Percentiles rank a stretch among this genome's conserved stretches.
Conservation (phyloP, 306 rosid species). For the Vigna mungo region DNA sequence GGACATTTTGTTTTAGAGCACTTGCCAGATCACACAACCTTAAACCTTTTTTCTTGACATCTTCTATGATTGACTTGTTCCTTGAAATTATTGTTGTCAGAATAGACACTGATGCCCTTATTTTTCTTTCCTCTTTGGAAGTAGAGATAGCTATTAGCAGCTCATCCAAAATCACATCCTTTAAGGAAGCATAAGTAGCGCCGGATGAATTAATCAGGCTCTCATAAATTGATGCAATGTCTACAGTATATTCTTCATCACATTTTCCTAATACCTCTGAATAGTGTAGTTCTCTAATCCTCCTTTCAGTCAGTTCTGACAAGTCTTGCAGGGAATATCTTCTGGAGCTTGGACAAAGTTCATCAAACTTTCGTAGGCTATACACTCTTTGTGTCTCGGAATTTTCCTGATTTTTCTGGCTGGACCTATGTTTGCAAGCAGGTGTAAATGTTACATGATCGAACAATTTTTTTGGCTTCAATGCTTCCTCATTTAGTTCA, state of each 20-base stretch:
- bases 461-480: slow-evolving; percentile 49
- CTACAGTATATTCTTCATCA: slow-evolving; percentile 59
- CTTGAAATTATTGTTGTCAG: slow-evolving; percentile 67
- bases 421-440: slow-evolving; percentile 41
- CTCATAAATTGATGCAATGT: slow-evolving; percentile 67
- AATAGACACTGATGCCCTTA: slow-evolving; percentile 70
- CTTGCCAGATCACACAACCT: slow-evolving; percentile 72
- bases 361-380: slow-evolving; percentile 47
- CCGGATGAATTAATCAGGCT: slow-evolving; percentile 62
- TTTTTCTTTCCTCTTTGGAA: slow-evolving; percentile 71
- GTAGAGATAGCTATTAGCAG: slow-evolving; percentile 68
- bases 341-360: slow-evolving; percentile 50
- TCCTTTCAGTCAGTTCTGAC: slow-evolving; percentile 48
- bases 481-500: slow-evolving; percentile 47
- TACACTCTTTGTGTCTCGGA: slow-evolving; percentile 40
- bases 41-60: slow-evolving; percentile 79
- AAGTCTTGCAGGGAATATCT: slow-evolving; percentile 54
- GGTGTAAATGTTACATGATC: slow-evolving; percentile 50
- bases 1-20: slow-evolving; percentile 79
- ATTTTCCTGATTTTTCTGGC: slow-evolving; percentile 46
- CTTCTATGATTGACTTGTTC: slow-evolving; percentile 70
- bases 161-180: slow-evolving; percentile 80
- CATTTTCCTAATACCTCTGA: slow-evolving; percentile 60
- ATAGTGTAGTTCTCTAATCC: slow-evolving; percentile 53
- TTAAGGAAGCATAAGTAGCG: slow-evolving; percentile 55